Evolutionary conservation across 805 yeast species (phyloP), one percentile per base, ranked within the genome.

Genomic region (Wickerhamia fluorescens): DNA sequence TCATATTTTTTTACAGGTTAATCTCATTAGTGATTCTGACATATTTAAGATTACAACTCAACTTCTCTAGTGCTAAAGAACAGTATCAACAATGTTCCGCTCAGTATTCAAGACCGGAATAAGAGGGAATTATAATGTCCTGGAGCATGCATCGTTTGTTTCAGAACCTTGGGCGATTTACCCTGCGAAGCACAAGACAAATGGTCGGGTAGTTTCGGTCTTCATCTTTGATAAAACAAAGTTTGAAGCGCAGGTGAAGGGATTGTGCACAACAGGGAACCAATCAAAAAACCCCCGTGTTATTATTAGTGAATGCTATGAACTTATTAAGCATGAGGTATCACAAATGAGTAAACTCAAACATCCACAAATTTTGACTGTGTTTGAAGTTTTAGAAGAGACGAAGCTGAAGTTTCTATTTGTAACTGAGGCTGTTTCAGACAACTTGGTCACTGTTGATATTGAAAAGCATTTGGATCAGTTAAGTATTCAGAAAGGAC

Each of bases 341-440:
- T 58, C 73, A 14, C 78, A 80, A 37, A 58, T 88, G 47, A 74
- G 94, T 11, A 82, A 79, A 48, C 61, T 92, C 42, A 81, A 87
- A 41, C 99, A 92, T 51, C 98, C 99, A 0, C 78, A 86, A 39
- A 67, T 92, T 16, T 57, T 92, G 25, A 78, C 87, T 1, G 66
- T 92, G 3, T 73, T 84, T 20, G 98, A 94, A 50, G 95, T 94
- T 0, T 55, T 88, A 37, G 97, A 92, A 53, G 94, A 87, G 41
- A 82, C 89, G 20, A 78, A 79, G 40, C 70, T 73, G 40, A 73
- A 84, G 33, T 68, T 88, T 40, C 49, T 80, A 31, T 89, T 92
- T 59, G 98, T 82, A 8, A 75, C 94, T 0, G 98, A 92, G 51
- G 73, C 78, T 19, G 78, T 92, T 5, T 65, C 70, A 0, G 71